These are phyloP conservation scores for Backusella mclennaniae DNA, from an alignment of 192 early-diverging fungal genomes.

Conservation along the genomic window DNA sequence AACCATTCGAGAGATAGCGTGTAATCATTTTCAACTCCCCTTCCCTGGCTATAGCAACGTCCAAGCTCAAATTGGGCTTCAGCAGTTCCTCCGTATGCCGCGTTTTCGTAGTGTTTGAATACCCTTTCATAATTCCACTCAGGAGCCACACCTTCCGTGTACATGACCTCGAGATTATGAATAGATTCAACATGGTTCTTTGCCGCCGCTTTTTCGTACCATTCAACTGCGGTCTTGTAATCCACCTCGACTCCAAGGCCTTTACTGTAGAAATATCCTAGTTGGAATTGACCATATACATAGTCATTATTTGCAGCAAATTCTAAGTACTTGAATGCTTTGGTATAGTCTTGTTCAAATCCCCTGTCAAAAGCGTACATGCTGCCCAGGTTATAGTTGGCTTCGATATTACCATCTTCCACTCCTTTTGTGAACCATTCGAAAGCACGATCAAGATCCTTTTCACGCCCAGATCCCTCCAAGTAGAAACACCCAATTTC, in stretches of 20 bases:
- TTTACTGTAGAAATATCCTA: background rate
- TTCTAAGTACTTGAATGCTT: constrained; percentile 28
- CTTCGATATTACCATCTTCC: background rate
- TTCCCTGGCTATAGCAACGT: background rate
- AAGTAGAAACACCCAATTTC: background rate
- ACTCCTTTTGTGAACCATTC: background rate
- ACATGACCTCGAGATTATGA: constrained; percentile 22
- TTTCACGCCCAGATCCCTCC: background rate
- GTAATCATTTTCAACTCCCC: background rate
- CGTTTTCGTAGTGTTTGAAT: constrained; percentile 16
- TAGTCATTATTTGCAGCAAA: background rate
- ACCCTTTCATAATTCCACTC: constrained; percentile 25
- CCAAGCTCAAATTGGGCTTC: constrained; percentile 12
- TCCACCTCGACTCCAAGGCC: constrained; percentile 26
- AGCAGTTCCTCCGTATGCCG: constrained; percentile 13
- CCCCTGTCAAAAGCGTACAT: background rate
- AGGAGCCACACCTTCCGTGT: constrained; percentile 25
- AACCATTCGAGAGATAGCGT: background rate
- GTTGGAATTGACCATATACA: background rate
- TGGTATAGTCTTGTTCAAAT: constrained; percentile 13
- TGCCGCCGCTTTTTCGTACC: constrained; percentile 32
- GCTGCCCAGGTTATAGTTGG: background rate
- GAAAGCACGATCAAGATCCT: background rate
- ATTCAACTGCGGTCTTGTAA: constrained; percentile 13
- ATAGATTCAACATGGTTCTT: constrained; percentile 20